Percentiles rank a stretch among this genome's conserved stretches.
phyloP scores from a whole-genome alignment of 78 protist species.

The Dictyostelium citrinum region DNA sequence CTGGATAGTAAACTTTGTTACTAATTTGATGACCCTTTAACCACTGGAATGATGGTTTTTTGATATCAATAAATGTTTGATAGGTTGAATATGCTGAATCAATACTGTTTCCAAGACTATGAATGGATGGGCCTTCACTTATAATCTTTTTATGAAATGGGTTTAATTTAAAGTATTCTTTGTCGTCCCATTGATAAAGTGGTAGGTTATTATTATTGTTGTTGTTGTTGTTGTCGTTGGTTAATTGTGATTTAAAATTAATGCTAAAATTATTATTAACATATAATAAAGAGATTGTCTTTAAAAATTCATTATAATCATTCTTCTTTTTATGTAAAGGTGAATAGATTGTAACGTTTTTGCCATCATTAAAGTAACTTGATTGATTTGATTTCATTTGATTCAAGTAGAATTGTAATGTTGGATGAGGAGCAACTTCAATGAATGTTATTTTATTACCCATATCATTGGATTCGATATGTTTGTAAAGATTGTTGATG shows the following conservation, averaged over 20 bases:
- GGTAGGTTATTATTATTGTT: neutral
- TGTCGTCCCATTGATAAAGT: constrained; percentile 18
- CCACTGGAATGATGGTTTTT: neutral
- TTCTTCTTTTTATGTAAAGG: constrained; percentile 2
- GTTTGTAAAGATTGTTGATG: neutral
- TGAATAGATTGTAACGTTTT: neutral
- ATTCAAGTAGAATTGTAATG: neutral
- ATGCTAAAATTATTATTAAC: neutral
- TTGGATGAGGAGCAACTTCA: constrained; percentile 24
- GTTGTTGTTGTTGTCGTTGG: neutral
- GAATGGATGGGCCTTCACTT: neutral
- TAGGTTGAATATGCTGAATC: neutral
- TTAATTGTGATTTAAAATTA: neutral
- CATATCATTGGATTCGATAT: neutral
- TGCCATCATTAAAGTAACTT: neutral
- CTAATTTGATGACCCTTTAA: constrained; percentile 46
- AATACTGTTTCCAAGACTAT: neutral
- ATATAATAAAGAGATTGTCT: neutral
- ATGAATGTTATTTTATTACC: neutral
- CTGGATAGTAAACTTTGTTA: constrained; percentile 23
- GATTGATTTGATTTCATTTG: neutral
- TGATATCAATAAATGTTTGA: constrained; percentile 20
- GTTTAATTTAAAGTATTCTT: neutral
- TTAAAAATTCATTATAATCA: neutral
- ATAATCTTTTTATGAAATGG: neutral